phyloP scores from a whole-genome alignment of 345 rosid genomes.

The Pseudoturritis turrita region DNA sequence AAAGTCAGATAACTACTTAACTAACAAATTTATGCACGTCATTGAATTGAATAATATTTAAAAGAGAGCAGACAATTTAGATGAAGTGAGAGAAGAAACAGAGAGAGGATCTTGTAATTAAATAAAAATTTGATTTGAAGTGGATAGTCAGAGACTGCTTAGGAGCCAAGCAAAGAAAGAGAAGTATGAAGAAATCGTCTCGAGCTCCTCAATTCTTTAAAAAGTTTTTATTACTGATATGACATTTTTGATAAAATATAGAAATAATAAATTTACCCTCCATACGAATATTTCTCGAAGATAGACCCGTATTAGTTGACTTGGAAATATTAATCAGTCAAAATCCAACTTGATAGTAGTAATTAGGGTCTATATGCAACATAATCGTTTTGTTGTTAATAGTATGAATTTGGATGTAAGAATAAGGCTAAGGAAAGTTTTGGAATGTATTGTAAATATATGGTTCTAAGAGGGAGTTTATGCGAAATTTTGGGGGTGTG shows the following conservation, averaged over 20 bases:
- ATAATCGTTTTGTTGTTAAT: background rate
- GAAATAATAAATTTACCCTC: background rate
- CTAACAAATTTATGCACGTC: background rate
- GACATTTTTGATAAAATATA: background rate
- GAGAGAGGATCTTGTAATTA: background rate
- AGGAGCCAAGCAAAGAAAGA: background rate
- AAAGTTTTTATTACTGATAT: constrained; percentile 8
- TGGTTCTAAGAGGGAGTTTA: background rate
- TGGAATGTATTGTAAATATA: background rate
- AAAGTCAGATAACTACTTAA: constrained; percentile 12
- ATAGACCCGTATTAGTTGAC: background rate
- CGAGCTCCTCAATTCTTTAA: constrained; percentile 20
- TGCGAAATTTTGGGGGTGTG: background rate
- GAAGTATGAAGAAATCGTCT: constrained; percentile 10
- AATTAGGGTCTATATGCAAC: background rate
- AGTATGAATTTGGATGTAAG: background rate
- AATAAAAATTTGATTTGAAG: constrained; percentile 7
- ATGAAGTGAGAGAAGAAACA: background rate
- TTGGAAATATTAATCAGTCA: background rate
- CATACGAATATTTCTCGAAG: background rate
- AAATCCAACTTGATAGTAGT: background rate
- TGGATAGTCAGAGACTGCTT: constrained; percentile 29
- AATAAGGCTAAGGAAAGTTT: background rate
- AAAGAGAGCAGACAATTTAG: background rate
- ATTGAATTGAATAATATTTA: background rate